These are phyloP conservation scores for Saturnispora halmiae DNA, from an alignment of 805 yeast genomes.

Conservation along the genomic window DNA sequence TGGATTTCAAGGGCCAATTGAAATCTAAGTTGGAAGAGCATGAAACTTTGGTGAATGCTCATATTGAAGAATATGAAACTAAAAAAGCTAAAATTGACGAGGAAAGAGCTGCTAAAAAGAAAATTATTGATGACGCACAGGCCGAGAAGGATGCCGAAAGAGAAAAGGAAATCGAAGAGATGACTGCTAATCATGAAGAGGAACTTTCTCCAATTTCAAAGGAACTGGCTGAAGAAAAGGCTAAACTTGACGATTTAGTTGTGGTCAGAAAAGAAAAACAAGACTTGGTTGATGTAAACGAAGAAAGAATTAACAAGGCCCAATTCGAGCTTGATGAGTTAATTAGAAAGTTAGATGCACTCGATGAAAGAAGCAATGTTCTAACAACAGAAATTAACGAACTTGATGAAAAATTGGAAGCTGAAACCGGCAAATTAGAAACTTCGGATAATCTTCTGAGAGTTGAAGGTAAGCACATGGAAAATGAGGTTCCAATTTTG, in stretches of 20 bases:
- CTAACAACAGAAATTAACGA: slow-evolving; percentile 28
- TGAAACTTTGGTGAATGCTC: slow-evolving; percentile 34
- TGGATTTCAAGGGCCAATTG: slow-evolving; percentile 27
- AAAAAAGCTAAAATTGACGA: slow-evolving; percentile 34
- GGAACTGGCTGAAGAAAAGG: slow-evolving; percentile 41
- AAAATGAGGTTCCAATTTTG: slow-evolving; percentile 24
- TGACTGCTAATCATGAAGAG: slow-evolving; percentile 46
- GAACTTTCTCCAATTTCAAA: slow-evolving; percentile 46
- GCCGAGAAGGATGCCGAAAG: slow-evolving; percentile 36
- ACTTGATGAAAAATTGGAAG: slow-evolving; percentile 15
- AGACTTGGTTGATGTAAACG: slow-evolving; percentile 37
- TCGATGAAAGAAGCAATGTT: slow-evolving; percentile 34
- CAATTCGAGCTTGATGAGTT: slow-evolving; percentile 35
- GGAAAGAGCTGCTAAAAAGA: slow-evolving; percentile 36
- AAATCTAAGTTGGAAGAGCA: slow-evolving; percentile 32
- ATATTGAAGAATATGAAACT: slow-evolving; percentile 32
- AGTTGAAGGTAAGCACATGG: slow-evolving; percentile 9
- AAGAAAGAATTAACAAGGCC: slow-evolving; percentile 37
- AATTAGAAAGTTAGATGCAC: slow-evolving; percentile 34
- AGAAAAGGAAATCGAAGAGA: slow-evolving; percentile 35
- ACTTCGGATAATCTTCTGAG: slow-evolving; percentile 17
- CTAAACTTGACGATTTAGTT: slow-evolving; percentile 41
- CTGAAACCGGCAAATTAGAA: slow-evolving; percentile 24
- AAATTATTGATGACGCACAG: slow-evolving; percentile 36
- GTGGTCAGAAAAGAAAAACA: slow-evolving; percentile 40